Conservation (phyloP, 352 stramenopile genomes). For the Phytophthora fragariae region DNA sequence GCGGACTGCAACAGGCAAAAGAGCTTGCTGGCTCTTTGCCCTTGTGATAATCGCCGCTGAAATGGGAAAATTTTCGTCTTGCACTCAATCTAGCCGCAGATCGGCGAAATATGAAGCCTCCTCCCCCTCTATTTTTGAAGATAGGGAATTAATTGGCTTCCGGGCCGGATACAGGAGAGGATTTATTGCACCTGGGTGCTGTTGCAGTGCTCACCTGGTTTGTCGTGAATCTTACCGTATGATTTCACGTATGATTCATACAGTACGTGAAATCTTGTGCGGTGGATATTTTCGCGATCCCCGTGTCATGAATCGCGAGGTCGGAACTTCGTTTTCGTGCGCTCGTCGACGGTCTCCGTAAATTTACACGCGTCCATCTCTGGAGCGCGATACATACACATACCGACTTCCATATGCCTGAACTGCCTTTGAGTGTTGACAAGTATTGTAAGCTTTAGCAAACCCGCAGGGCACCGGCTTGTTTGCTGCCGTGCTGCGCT, state of each 20-base stretch:
- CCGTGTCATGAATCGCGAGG: neutral
- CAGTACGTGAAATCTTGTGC: no score
- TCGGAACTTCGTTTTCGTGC: slow-evolving; percentile 1
- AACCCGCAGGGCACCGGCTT: neutral
- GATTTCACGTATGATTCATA: no score
- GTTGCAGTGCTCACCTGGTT: slow-evolving; percentile 7
- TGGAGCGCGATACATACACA: slow-evolving; percentile 1
- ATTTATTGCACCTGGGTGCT: no score
- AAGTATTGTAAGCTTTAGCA: neutral
- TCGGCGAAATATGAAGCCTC: no score
- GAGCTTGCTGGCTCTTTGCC: no score
- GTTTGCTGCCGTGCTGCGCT: neutral
- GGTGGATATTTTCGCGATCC: slow-evolving; percentile 8
- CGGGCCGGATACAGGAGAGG: no score
- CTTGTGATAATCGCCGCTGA: no score
- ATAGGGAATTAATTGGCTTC: no score
- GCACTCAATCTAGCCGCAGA: no score
- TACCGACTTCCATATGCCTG: neutral
- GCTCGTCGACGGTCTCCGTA: neutral
- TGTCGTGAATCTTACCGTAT: neutral
- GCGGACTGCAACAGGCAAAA: no score
- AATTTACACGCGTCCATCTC: slow-evolving; percentile 1
- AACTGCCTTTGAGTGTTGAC: neutral
- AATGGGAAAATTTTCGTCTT: no score
- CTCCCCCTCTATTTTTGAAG: no score